A percentile compares a stretch with the other conserved stretches of the same genome.
These are phyloP conservation scores for Wakefieldia striispora DNA, from an alignment of 768 basidiomycete species.

Conservation along the genomic window DNA sequence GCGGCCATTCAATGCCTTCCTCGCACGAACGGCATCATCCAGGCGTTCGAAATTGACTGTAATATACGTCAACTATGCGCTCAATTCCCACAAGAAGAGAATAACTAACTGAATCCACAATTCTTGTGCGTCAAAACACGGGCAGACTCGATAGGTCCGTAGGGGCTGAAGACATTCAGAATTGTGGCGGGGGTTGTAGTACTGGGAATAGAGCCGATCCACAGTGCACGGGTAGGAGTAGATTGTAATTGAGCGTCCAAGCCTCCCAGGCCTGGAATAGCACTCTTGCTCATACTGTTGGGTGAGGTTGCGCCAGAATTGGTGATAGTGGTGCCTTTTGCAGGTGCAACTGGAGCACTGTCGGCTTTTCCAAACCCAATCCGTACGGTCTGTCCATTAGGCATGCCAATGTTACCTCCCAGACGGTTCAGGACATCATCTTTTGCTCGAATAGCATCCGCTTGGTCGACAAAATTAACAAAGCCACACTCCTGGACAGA, in stretches of 20 bases:
- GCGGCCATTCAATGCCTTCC: slow-evolving; percentile 93
- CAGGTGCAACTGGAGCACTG: slow-evolving; percentile 88
- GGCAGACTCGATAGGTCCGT: slow-evolving; percentile 96
- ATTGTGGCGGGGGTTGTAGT: slow-evolving; percentile 94
- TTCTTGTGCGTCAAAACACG: slow-evolving; percentile 96
- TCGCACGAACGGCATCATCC: slow-evolving; percentile 93
- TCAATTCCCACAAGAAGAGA: not conserved
- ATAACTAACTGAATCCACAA: slow-evolving; percentile 78
- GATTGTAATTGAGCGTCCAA: slow-evolving; percentile 88
- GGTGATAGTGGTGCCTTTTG: slow-evolving; percentile 65
- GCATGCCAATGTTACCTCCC: slow-evolving; percentile 91
- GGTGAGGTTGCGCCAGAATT: slow-evolving; percentile 68
- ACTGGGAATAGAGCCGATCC: slow-evolving; percentile 97
- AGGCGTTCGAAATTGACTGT: slow-evolving; percentile 95
- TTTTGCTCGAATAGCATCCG: slow-evolving; percentile 95
- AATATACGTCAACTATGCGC: slow-evolving; percentile 6
- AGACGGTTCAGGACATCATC: slow-evolving; percentile 96
- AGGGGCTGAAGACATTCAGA: slow-evolving; percentile 94
- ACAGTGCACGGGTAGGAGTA: slow-evolving; percentile 90
- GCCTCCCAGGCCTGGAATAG: slow-evolving; percentile 56
- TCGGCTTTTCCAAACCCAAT: slow-evolving; percentile 99
- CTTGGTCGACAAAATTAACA: slow-evolving; percentile 95
- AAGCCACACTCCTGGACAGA: slow-evolving; percentile 88
- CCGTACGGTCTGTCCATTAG: slow-evolving; percentile 92
- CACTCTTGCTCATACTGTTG: slow-evolving; percentile 47